Evolutionary conservation across 805 yeast genomes (phyloP).

Genomic region (Saccharomycodes ludwigii): DNA sequence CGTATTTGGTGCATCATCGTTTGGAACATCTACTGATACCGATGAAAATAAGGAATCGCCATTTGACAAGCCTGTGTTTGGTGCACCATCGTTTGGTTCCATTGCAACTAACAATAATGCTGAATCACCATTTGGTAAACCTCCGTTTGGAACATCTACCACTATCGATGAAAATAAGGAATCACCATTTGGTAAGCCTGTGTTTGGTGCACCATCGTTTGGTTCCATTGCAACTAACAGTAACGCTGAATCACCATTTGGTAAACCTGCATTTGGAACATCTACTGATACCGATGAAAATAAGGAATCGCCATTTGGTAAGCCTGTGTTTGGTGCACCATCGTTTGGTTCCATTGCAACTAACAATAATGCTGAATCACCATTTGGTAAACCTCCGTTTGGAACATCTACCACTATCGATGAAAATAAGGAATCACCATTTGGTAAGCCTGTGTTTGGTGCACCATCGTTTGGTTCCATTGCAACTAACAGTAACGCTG

Average conservation of each 20-base stretch:
- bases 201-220: constrained; percentile 10
- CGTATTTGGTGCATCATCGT: neutral
- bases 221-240: too few species aligned
- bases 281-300: constrained; percentile 1
- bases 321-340: too few species aligned
- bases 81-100: neutral
- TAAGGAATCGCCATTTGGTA: too few species aligned
- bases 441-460: constrained; percentile 9
- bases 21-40: too few species aligned
- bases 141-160: constrained; percentile 2
- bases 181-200: constrained; percentile 15
- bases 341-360: too few species aligned
- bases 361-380: constrained; percentile 3
- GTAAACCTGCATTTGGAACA: constrained; percentile 9
- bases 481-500: too few species aligned
- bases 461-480: constrained; percentile 13
- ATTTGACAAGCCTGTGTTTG: constrained; percentile 5
- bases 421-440: too few species aligned
- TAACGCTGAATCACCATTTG: too few species aligned
- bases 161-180: too few species aligned
- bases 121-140: neutral
- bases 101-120: constrained; percentile 1
- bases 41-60: constrained; percentile 6
- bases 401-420: constrained; percentile 12
- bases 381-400: constrained; percentile 12